Conservation (phyloP, 352 stramenopile genomes). For the Pythium guiyangense region DNA sequence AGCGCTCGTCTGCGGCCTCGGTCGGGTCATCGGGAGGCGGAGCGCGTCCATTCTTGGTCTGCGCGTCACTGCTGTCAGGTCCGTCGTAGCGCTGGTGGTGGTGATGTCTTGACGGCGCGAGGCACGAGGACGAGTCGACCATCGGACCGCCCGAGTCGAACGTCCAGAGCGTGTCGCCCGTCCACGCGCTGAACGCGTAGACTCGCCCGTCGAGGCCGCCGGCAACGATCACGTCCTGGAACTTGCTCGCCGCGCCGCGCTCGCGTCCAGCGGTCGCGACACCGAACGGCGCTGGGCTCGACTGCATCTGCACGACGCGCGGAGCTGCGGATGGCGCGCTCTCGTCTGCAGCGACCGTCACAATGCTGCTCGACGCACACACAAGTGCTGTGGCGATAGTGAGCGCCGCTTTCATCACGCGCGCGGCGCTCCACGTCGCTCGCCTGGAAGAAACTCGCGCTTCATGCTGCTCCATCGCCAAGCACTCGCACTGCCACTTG, state of each 20-base stretch:
- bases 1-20: conserved; percentile 16
- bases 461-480: conserved; percentile 4
- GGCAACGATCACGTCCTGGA: conserved; percentile 57
- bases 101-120: conserved; percentile 4
- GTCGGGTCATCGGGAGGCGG: neutral
- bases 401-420: neutral
- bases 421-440: neutral
- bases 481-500: neutral
- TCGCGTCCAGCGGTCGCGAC: conserved; percentile 4
- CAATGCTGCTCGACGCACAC: neutral
- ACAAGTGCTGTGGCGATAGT: neutral
- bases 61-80: too few species aligned
- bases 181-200: conserved; percentile 77
- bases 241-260: neutral
- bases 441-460: neutral
- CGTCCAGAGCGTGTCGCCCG: conserved; percentile 69
- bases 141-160: conserved; percentile 83
- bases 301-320: conserved; percentile 6
- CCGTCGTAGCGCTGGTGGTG: conserved; percentile 8
- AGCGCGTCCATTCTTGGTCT: too few species aligned
- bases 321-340: neutral
- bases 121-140: conserved; percentile 62
- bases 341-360: too few species aligned
- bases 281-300: conserved; percentile 3
- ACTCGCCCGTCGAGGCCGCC: conserved; percentile 71